Base-by-base conservation (phyloP, 495 filamentous ascomycete genomes). In the Trichoderma virens region DNA sequence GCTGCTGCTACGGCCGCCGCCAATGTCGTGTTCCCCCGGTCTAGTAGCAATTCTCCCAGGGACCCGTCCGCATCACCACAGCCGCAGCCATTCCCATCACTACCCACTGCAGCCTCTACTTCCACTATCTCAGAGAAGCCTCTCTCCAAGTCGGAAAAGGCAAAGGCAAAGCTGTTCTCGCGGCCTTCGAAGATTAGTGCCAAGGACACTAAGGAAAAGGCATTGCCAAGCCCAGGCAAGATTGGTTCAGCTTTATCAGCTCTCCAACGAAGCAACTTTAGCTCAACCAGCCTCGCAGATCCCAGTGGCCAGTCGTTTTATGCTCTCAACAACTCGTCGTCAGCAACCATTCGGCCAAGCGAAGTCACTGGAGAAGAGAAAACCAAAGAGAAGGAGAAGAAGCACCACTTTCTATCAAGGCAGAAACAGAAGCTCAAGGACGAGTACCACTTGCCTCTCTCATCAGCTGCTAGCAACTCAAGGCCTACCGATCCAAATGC, bases 141-240 rank as follows among this genome's bases (percentile, higher is more conserved):
- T 39, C 76, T 56, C 11, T 56, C 76, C 27, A 88, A 88, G 70
- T 81, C 85, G 28, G 89, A 93, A 74, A 91, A 90, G 76, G 90
- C 89, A 25, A 95, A 93, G 76, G 91, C 92, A 74, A 96, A 95
- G 76, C 80, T 97, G 6, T 97, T 97, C 72, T 93, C 90, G 2
- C 89, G 93, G 65, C 91, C 91, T 4, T 92, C 91, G 71, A 90
- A 88, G 72, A 90, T 93, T 59, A 85, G 84, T 11, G 88, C 90
- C 62, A 87, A 85, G 61, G 90, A 94, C 43, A 70, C 78, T 16
- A 90, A 88, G 71, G 83, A 88, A 23, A 85, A 85, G 64, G 85
- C 86, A 3, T 74, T 92, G 23, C 90, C 92, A 1, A 95, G 91
- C 43, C 92, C 92, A 4, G 88, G 86, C 63, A 96, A 94, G 79